Evolutionary conservation across 768 basidiomycete genomes (phyloP).

Genomic region (Pluteus cervinus): DNA sequence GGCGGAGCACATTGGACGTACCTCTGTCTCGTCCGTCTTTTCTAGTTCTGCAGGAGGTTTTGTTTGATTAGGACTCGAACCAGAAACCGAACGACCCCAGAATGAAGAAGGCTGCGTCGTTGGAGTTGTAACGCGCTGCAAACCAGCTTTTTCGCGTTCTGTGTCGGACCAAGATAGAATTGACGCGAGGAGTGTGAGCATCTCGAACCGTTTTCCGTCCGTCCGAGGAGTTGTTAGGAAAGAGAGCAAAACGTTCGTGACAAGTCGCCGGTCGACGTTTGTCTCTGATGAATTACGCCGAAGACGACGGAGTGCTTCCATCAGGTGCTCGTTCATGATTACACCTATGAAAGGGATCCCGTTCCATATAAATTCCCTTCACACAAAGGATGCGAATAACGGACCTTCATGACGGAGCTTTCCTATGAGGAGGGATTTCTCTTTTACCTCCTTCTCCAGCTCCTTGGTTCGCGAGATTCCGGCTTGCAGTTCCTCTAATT

Average conservation of each 20-base stretch:
- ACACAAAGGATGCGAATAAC: slow-evolving; percentile 11
- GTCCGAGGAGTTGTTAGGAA: slow-evolving; percentile 88
- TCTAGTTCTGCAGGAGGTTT: slow-evolving; percentile 66
- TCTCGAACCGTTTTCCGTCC: slow-evolving; percentile 95
- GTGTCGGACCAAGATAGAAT: slow-evolving; percentile 90
- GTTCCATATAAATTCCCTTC: too few species aligned
- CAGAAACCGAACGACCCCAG: slow-evolving; percentile 34
- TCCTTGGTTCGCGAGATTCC: slow-evolving; percentile 62
- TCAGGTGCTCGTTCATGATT: slow-evolving; percentile 95
- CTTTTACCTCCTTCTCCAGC: slow-evolving; percentile 88
- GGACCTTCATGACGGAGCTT: slow-evolving; percentile 93
- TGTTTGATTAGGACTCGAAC: slow-evolving; percentile 31
- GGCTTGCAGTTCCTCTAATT: slow-evolving; percentile 67
- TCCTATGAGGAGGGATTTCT: slow-evolving; percentile 91
- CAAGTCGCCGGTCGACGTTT: slow-evolving; percentile 89
- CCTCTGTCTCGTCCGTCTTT: slow-evolving; percentile 83
- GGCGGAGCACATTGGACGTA: slow-evolving; percentile 20
- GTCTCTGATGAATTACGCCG: slow-evolving; percentile 82
- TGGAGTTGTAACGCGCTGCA: slow-evolving; percentile 51
- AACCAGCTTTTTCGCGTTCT: slow-evolving; percentile 88
- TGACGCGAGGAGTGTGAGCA: slow-evolving; percentile 82
- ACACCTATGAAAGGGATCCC: slow-evolving; percentile 52
- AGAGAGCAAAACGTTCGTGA: slow-evolving; percentile 88
- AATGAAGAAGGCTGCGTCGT: slow-evolving; percentile 24
- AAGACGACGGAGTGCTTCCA: slow-evolving; percentile 93